These are phyloP conservation scores for Pseudodiploospora longispora DNA, from an alignment of 2,329 filamentous ascomycete species.

Conservation along the genomic window DNA sequence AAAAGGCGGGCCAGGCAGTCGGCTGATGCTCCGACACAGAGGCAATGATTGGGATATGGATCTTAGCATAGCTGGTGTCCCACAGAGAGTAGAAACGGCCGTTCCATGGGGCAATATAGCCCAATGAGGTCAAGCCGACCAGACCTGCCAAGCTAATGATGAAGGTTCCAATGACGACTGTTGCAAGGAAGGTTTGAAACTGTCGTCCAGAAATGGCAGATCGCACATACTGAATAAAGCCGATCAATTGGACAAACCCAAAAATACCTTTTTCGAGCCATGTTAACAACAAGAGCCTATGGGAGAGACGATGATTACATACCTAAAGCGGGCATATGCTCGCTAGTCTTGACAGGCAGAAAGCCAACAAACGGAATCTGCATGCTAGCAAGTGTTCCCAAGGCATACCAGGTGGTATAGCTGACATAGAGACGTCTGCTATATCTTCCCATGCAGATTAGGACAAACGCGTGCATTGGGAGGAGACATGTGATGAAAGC, in stretches of 20 bases:
- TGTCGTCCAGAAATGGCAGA: constrained; percentile 85
- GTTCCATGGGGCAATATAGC: constrained; percentile 93
- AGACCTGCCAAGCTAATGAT: constrained; percentile 64
- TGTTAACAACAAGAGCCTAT: background rate
- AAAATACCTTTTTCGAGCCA: constrained; percentile 64
- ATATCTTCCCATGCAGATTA: constrained; percentile 95
- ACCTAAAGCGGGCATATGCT: constrained; percentile 97
- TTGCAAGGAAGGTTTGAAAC: constrained; percentile 81
- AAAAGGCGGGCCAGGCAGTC: constrained; percentile 97
- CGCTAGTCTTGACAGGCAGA: constrained; percentile 89
- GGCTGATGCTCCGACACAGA: constrained; percentile 99
- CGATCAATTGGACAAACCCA: constrained; percentile 87
- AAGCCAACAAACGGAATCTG: constrained; percentile 99
- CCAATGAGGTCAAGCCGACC: constrained; percentile 79
- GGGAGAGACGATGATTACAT: constrained; percentile 27
- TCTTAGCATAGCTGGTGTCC: constrained; percentile 98
- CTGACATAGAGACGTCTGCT: constrained; percentile 90
- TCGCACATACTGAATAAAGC: constrained; percentile 83
- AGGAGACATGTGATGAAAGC: constrained; percentile 98
- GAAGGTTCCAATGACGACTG: constrained; percentile 67
- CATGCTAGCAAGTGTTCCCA: constrained; percentile 96
- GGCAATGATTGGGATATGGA: constrained; percentile 98
- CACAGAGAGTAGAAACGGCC: constrained; percentile 98
- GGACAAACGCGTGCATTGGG: constrained; percentile 84
- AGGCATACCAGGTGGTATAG: constrained; percentile 96